These are phyloP conservation scores for Amauroascus verrucosus DNA, from an alignment of 2,329 filamentous ascomycete species.

Conservation along the genomic window DNA sequence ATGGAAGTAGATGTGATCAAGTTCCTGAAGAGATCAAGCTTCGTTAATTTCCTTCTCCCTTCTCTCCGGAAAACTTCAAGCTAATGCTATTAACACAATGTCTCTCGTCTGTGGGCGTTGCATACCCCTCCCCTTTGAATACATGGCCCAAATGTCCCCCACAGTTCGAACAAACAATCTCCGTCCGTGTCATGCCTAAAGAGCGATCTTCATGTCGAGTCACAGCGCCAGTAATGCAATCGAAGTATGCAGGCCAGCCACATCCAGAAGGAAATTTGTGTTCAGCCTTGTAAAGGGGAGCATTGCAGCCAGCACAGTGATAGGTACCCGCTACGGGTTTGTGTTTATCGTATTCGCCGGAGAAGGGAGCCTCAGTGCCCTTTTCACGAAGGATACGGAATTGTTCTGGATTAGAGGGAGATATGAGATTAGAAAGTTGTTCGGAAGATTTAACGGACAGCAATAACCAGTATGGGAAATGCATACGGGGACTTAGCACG, in stretches of 20 bases:
- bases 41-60: slow-evolving; percentile 23
- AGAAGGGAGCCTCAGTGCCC: slow-evolving; percentile 73
- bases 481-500: slow-evolving; percentile 59
- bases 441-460: background rate
- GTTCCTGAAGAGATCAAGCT: too few species aligned
- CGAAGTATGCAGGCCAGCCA: slow-evolving; percentile 97
- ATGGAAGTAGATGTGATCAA: too few species aligned
- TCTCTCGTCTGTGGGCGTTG: slow-evolving; percentile 83
- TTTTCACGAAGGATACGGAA: slow-evolving; percentile 88
- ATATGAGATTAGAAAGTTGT: background rate
- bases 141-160: slow-evolving; percentile 87
- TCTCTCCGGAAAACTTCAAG: slow-evolving; percentile 67
- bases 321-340: slow-evolving; percentile 67
- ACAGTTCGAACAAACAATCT: slow-evolving; percentile 92
- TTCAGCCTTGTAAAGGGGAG: slow-evolving; percentile 81
- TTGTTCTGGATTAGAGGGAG: slow-evolving; percentile 57
- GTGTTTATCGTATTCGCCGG: slow-evolving; percentile 82
- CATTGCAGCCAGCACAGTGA: slow-evolving; percentile 72
- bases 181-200: slow-evolving; percentile 74
- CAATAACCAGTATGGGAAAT: background rate
- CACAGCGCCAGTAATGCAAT: slow-evolving; percentile 84
- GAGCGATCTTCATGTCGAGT: slow-evolving; percentile 65
- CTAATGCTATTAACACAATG: slow-evolving; percentile 95
- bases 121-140: slow-evolving; percentile 77
- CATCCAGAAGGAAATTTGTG: slow-evolving; percentile 97